phyloP scores from a whole-genome alignment of 139 green algal genomes.

The Coelastrella sp. region DNA sequence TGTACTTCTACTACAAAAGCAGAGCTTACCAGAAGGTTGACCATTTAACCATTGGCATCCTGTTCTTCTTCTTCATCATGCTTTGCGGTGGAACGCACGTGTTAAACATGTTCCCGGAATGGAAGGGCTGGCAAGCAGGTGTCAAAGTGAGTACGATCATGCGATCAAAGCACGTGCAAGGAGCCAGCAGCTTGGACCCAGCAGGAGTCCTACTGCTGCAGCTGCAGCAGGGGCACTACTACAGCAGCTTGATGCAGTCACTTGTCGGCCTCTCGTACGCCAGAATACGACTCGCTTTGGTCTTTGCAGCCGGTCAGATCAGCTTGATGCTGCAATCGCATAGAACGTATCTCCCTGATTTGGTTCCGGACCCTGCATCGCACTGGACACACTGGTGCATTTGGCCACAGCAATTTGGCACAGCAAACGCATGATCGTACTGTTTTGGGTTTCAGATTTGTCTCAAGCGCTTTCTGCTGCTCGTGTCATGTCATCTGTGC shows the following conservation, averaged over 20 bases:
- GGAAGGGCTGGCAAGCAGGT: neutral
- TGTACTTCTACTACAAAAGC: neutral
- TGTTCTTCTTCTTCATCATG: slow-evolving; percentile 7
- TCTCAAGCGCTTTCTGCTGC: neutral
- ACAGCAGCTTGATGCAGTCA: too few species aligned
- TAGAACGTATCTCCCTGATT: neutral
- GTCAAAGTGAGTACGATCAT: neutral
- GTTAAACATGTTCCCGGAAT: neutral
- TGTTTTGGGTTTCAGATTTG: too few species aligned
- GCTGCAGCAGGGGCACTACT: neutral
- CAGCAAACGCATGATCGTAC: neutral
- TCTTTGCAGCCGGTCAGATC: too few species aligned
- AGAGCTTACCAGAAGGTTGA: neutral
- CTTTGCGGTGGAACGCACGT: neutral
- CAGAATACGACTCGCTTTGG: too few species aligned
- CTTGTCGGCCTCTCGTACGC: too few species aligned
- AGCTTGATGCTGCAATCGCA: too few species aligned
- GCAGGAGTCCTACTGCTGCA: neutral
- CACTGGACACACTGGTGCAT: neutral
- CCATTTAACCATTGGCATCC: neutral
- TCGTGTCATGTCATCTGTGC: neutral
- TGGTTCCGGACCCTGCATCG: neutral
- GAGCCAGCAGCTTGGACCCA: neutral
- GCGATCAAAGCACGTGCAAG: neutral
- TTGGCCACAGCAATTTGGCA: neutral